Conservation (phyloP, 139 green algal genomes). For the Bryopsis sp. region DNA sequence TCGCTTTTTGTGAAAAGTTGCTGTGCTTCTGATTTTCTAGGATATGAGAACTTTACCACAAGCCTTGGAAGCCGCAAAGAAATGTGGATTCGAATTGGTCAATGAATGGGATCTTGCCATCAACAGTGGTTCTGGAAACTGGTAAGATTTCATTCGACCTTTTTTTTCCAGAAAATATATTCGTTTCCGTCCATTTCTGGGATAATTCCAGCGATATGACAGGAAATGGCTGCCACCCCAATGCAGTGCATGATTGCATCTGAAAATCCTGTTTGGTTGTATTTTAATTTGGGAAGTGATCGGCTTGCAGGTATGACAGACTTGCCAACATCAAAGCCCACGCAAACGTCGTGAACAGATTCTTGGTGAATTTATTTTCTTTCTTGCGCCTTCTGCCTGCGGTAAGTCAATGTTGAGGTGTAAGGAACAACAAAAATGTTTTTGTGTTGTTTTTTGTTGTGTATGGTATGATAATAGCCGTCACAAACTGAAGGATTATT, state of each 20-base stretch:
- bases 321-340: not conserved
- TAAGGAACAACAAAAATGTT: not conserved
- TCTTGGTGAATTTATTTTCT: conserved; percentile 7
- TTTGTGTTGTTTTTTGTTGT: not conserved
- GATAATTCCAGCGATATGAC: not conserved
- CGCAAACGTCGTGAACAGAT: conserved; percentile 1
- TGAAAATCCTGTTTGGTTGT: too few species aligned
- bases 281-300: too few species aligned
- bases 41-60: conserved; percentile 82
- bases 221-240: not conserved
- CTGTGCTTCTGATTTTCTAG: conserved; percentile 28
- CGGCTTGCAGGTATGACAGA: conserved; percentile 4
- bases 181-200: too few species aligned
- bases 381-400: not conserved
- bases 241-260: not conserved
- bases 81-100: conserved; percentile 63
- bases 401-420: not conserved
- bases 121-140: not conserved
- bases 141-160: not conserved
- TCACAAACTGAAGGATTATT: not conserved
- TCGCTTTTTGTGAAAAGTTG: conserved; percentile 8
- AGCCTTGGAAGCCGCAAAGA: conserved; percentile 73
- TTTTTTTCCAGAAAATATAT: not conserved
- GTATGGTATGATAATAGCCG: not conserved
- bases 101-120: conserved; percentile 34